Conservation (phyloP, 495 filamentous ascomycete genomes). For the Tetracladium setigerum region DNA sequence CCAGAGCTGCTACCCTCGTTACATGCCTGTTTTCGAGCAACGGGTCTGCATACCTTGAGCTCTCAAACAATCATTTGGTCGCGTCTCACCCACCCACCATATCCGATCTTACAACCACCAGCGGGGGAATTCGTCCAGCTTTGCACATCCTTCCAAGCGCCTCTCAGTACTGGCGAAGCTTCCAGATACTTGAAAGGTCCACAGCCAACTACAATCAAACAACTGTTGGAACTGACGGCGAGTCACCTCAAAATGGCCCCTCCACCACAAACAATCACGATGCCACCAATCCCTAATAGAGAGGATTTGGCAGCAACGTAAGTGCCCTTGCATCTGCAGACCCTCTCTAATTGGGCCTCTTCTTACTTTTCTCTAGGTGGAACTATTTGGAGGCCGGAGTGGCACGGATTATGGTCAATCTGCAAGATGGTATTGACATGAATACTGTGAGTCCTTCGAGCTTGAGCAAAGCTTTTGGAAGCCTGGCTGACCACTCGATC, state of each 20-base stretch:
- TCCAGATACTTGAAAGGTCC: too few species aligned
- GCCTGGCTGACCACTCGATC: constrained; percentile 4
- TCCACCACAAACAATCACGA: constrained; percentile 7
- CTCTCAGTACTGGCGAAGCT: too few species aligned
- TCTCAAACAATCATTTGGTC: too few species aligned
- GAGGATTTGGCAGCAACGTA: constrained; percentile 82
- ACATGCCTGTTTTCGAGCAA: too few species aligned
- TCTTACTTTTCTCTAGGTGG: constrained; percentile 53
- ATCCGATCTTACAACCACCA: constrained; percentile 6
- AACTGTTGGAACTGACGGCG: too few species aligned
- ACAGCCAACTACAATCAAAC: too few species aligned
- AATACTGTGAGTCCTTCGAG: constrained; percentile 52
- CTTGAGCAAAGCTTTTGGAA: background rate
- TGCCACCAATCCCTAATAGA: constrained; percentile 54
- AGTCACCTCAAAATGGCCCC: too few species aligned
- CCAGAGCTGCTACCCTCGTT: too few species aligned
- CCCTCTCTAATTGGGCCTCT: constrained; percentile 19
- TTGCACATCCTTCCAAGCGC: background rate
- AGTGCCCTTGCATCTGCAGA: constrained; percentile 32
- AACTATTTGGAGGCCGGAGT: constrained; percentile 79
- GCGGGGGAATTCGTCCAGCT: constrained; percentile 14
- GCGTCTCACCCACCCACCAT: constrained; percentile 1
- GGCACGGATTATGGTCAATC: constrained; percentile 82
- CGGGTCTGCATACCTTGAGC: too few species aligned
- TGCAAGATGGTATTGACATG: constrained; percentile 91